Evolutionary conservation across 805 yeast genomes (phyloP), one percentile per base, ranked within the genome.

Genomic region (Hanseniaspora lachancei): DNA sequence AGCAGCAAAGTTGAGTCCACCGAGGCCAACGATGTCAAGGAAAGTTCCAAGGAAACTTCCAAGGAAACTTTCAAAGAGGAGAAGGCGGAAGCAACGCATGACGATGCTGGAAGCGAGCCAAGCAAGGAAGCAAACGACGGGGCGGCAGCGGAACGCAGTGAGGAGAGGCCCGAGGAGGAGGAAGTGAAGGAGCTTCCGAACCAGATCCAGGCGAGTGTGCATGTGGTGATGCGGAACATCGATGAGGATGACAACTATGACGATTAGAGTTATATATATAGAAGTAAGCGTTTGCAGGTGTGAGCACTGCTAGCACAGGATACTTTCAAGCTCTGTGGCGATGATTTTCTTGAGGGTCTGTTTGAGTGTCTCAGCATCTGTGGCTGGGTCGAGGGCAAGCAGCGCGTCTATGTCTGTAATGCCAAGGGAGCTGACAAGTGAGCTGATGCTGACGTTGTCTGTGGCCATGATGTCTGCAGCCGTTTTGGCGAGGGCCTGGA

Each of bases 241-340:
- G 76, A 72, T 53, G 77, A 72, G 57, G 77, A 74, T 57, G 73
- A 71, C 51, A 69, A 74, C 58, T 74, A 74, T 60, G 79, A 75
- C 59, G 74, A 70, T 49, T 76, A 66, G 55, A 7, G 1, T 23
- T 23, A 32, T 32, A 32, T 32, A 32, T 29, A 29, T 5, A 29
- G 9, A 29, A 5, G 5, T 7, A 29, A 29, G 34, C 6, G 3
- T 24, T 24, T 24, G 5, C 5, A 29, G 5, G 5, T 29, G 5
- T 29, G 27, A 24, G 27, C 3, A 3, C 3, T 24, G 3, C 27
- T 24, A 24, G 27, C 23, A 41, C 29, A 41, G 29, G 16, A 41
- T 41, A 27, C n/a, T 21, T 23, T 23, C 29, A 5, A 41, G 44
- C 10, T 41, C 44, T 12, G 13, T 21, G 7, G 41, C 13, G 7